Base-by-base conservation (phyloP, 305 asterid species). In the Nicotiana rustica region DNA sequence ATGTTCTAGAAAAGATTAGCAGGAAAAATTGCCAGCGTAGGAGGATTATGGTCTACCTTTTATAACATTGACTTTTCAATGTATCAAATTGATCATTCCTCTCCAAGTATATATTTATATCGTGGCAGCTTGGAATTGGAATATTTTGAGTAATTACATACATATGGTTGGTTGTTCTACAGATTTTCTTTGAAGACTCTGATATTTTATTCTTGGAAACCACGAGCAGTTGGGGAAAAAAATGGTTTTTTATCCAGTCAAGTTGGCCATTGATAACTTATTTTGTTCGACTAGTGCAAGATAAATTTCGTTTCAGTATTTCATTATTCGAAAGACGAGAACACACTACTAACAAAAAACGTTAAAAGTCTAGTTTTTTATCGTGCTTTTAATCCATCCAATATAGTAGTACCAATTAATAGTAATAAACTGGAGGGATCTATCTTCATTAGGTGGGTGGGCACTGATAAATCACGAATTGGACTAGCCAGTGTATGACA, bases 251-350 rank as follows among this genome's bases (percentile, higher is more conserved):
- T 6, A 19, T 62, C 14, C 15, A 29, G 41, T 29, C 70, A 29
- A 29, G 70, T 65, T 52, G 19, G 41, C 25, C 79, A 71, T 47
- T 9, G 18, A 5, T 44, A 44, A 47, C 6, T 47, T 21, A 12
- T 71, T 71, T 71, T 71, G 61, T 71, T 47, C 14, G 61, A 71
- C 41, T 19, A 47, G 78, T 47, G 61, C 61, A 71, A 71, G 78
- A 71, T 19, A 44, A 33, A 7, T 8, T 41, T 41, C 49, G 49
- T 41, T 41, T 41, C 12, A 8, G 10, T 41, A 41, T 41, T 41
- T 41, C 49, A 41, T 41, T 41, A 41, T 41, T 8, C 47, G 10
- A 41, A 7, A 41, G 49, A 7, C 49, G 3, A 8, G 12, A 41
- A 41, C 8, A 41, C 3, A 41, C 12, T 8, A 41, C 6, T 8